These are phyloP conservation scores for Apodospora peruviana DNA, from an alignment of 495 filamentous ascomycete genomes.

Conservation along the genomic window DNA sequence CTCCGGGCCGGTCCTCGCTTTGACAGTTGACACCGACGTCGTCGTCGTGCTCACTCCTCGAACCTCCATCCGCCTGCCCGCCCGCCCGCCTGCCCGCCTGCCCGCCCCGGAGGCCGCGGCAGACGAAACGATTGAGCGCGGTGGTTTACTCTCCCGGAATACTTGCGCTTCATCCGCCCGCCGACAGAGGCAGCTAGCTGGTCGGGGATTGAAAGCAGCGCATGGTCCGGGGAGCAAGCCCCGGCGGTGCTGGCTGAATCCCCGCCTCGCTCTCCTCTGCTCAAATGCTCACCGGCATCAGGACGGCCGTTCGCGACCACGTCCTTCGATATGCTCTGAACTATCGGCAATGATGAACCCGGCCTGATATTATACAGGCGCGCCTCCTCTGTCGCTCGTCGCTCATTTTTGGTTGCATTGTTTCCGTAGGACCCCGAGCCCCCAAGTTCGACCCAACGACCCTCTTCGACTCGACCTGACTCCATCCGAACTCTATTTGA, in stretches of 20 bases:
- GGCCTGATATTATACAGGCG: constrained; percentile 4
- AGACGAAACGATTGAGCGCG: too few relatives aligned
- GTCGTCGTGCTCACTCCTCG: too few relatives aligned
- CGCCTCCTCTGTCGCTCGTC: constrained; percentile 4
- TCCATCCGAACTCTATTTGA: constrained; percentile 1
- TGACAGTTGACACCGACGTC: too few relatives aligned
- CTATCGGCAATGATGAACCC: constrained; percentile 31
- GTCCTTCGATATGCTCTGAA: constrained; percentile 30
- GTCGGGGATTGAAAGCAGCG: neutral
- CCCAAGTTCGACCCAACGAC: neutral
- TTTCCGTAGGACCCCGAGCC: neutral
- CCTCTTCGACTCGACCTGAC: neutral
- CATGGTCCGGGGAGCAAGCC: constrained; percentile 8
- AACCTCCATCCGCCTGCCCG: too few relatives aligned
- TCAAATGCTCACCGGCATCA: constrained; percentile 5
- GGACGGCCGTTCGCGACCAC: constrained; percentile 2
- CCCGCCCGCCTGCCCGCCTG: too few relatives aligned
- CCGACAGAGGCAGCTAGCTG: neutral
- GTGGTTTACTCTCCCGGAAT: too few relatives aligned
- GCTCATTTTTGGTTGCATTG: constrained; percentile 9
- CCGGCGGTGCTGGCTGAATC: constrained; percentile 15
- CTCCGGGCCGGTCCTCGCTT: too few relatives aligned
- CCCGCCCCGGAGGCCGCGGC: too few relatives aligned
- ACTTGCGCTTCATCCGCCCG: too few relatives aligned
- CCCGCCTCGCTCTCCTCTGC: constrained; percentile 10